Evolutionary conservation across 192 early-diverging fungal species (phyloP).

Genomic region (Globomyces pollinis-pini): DNA sequence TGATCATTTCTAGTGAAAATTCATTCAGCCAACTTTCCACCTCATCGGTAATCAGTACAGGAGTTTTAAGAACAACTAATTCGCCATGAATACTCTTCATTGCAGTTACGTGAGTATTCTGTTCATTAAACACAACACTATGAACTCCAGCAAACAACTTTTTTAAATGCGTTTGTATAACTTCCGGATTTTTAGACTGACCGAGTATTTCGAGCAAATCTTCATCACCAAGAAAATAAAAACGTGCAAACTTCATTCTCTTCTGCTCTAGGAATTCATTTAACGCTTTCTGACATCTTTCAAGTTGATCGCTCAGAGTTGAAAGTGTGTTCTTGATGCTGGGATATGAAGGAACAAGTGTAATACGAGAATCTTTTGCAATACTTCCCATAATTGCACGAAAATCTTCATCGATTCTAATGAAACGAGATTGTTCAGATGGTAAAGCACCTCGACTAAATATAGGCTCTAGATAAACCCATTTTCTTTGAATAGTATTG

Average conservation of each 20-base stretch:
- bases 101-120: constrained; percentile 28
- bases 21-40: constrained; percentile 47
- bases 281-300: constrained; percentile 51
- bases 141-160: constrained; percentile 55
- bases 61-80: constrained; percentile 28
- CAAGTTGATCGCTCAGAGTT: constrained; percentile 46
- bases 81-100: constrained; percentile 51
- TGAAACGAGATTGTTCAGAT: constrained; percentile 40
- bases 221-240: constrained; percentile 56
- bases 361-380: constrained; percentile 28
- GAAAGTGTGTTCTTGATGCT: constrained; percentile 29
- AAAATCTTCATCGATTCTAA: constrained; percentile 45
- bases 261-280: constrained; percentile 54
- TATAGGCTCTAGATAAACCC: constrained; percentile 58
- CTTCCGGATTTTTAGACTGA: constrained; percentile 49
- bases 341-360: constrained; percentile 35
- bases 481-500: constrained; percentile 45
- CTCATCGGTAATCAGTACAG: constrained; percentile 41
- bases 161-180: constrained; percentile 51
- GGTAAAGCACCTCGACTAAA: constrained; percentile 48
- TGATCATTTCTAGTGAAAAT: constrained; percentile 45
- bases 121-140: constrained; percentile 40
- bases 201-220: constrained; percentile 53
- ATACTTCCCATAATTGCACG: constrained; percentile 34
- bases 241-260: constrained; percentile 41